Percentiles rank a stretch among this genome's conserved stretches.
These are phyloP conservation scores for Macadamia tetraphylla DNA, from an alignment of 164 flowering plant species.

Conservation along the genomic window DNA sequence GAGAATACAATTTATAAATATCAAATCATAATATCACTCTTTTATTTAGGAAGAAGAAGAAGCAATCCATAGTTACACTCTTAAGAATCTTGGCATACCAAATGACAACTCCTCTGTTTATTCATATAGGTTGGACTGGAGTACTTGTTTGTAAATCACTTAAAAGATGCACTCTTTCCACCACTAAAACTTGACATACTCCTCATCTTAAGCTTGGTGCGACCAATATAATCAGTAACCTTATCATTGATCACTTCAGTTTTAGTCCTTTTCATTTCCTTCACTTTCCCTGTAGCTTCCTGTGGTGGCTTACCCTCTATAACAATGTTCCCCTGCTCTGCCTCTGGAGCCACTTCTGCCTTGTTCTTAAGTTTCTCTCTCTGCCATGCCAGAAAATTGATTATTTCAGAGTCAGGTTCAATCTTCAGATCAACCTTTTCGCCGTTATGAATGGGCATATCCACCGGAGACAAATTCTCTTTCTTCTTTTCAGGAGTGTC, in stretches of 20 bases:
- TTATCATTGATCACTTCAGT: conserved; percentile 17
- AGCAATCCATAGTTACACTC: too few relatives aligned
- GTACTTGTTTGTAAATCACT: conserved; percentile 1
- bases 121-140: too few relatives aligned
- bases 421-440: neutral
- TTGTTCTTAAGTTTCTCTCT: conserved; percentile 1
- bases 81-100: too few relatives aligned
- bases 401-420: neutral
- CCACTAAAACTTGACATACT: conserved; percentile 21
- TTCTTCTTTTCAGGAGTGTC: neutral
- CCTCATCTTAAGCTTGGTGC: conserved; percentile 28
- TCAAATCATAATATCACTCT: too few relatives aligned
- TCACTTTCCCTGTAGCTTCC: conserved; percentile 1
- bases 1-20: too few relatives aligned
- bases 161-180: conserved; percentile 17
- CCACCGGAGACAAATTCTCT: neutral
- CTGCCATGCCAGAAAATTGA: neutral
- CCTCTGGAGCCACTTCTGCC: neutral
- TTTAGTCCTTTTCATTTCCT: conserved; percentile 7
- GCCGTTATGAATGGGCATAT: neutral
- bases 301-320: neutral
- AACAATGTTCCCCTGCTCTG: neutral
- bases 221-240: conserved; percentile 25
- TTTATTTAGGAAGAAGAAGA: too few relatives aligned
- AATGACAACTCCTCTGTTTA: too few relatives aligned